Conservation (phyloP, 305 asterid species). For the Galium porrigens region DNA sequence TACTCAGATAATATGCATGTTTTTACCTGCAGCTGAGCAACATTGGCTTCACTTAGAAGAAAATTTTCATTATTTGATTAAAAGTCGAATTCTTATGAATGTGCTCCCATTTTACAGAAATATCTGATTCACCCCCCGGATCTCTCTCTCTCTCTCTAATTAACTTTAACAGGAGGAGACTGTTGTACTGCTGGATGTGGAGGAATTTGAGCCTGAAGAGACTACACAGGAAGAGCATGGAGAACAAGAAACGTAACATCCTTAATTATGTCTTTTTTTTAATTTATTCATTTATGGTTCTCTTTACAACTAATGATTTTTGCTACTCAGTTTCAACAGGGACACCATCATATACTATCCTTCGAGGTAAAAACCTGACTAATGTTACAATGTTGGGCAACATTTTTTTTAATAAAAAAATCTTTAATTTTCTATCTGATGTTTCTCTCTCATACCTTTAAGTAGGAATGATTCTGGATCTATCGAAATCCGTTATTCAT, state of each 20-base stretch:
- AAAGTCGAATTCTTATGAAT: neutral
- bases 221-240: constrained; percentile 21
- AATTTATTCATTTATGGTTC: neutral
- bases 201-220: constrained; percentile 45
- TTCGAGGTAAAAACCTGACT: constrained; percentile 45
- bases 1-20: neutral
- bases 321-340: constrained; percentile 31
- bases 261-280: constrained; percentile 2
- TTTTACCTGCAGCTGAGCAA: neutral
- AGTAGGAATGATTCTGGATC: constrained; percentile 71
- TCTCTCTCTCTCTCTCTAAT: neutral
- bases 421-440: neutral
- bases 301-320: constrained; percentile 16
- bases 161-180: constrained; percentile 32
- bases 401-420: neutral
- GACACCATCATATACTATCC: constrained; percentile 55
- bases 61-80: neutral
- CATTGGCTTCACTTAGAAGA: no score
- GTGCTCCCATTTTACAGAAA: neutral
- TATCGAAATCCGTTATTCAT: constrained; percentile 48
- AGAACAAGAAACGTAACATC: constrained; percentile 35
- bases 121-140: neutral
- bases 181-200: constrained; percentile 72
- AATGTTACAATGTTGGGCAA: neutral
- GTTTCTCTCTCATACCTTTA: constrained; percentile 3